These are phyloP conservation scores for Plasmopara halstedii DNA, from an alignment of 352 stramenopile genomes.

Conservation along the genomic window DNA sequence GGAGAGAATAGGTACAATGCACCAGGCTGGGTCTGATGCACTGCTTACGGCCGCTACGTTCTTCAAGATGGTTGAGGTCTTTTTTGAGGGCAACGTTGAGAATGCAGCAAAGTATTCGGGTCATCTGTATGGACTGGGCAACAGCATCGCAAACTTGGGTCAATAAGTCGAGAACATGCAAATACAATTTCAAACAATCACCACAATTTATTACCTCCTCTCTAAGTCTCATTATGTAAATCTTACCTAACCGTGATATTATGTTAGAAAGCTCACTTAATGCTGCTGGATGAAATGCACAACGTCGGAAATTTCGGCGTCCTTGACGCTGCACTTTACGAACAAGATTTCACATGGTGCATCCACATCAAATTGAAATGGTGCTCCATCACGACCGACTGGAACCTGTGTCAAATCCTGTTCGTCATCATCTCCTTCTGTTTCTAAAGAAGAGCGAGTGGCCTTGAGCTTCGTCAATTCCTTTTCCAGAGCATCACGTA, in stretches of 20 bases:
- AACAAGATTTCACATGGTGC: slow-evolving; percentile 75
- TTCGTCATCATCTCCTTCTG: slow-evolving; percentile 70
- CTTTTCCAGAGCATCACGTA: slow-evolving; percentile 65
- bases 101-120: slow-evolving; percentile 81
- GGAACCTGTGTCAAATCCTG: slow-evolving; percentile 61
- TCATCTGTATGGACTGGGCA: slow-evolving; percentile 79
- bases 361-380: slow-evolving; percentile 78
- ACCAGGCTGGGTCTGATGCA: slow-evolving; percentile 97
- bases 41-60: slow-evolving; percentile 94
- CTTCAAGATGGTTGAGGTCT: slow-evolving; percentile 88
- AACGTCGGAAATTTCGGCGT: slow-evolving; percentile 48
- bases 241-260: too few relatives aligned
- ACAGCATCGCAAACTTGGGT: slow-evolving; percentile 39
- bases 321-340: slow-evolving; percentile 62
- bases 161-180: slow-evolving; percentile 25
- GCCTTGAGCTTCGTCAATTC: slow-evolving; percentile 82
- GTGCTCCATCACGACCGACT: slow-evolving; percentile 59
- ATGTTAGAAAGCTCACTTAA: too few relatives aligned
- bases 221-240: too few relatives aligned
- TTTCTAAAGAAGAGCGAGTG: slow-evolving; percentile 80
- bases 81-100: slow-evolving; percentile 81
- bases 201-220: too few relatives aligned
- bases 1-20: slow-evolving; percentile 97
- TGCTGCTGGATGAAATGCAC: slow-evolving; percentile 68
- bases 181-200: slow-evolving; percentile 17